phyloP scores from a whole-genome alignment of 805 yeast genomes.

The Monosporozyma siamensis region DNA sequence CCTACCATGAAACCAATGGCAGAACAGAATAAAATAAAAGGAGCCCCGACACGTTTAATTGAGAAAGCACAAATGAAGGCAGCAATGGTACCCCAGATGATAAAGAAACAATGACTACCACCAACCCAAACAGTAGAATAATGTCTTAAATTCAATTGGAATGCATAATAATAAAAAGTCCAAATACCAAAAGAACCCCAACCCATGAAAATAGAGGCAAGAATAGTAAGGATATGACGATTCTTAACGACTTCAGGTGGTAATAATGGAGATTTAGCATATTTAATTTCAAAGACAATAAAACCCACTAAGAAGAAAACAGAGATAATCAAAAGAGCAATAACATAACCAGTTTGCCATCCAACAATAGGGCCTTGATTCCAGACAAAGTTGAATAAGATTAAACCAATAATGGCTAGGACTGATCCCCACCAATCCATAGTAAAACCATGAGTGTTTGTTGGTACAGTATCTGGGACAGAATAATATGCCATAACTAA shows the following conservation, averaged over 20 bases:
- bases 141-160: conserved; percentile 40
- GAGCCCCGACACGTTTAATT: conserved; percentile 40
- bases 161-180: conserved; percentile 54
- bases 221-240: conserved; percentile 38
- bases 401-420: conserved; percentile 50
- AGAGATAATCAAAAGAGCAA: conserved; percentile 47
- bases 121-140: conserved; percentile 40
- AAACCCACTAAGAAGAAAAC: conserved; percentile 38
- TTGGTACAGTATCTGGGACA: conserved; percentile 26
- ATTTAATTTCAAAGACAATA: conserved; percentile 38
- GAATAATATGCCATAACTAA: conserved; percentile 15
- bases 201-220: conserved; percentile 47
- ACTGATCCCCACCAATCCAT: conserved; percentile 47
- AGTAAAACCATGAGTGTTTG: conserved; percentile 14
- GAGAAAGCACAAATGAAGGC: conserved; percentile 43
- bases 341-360: conserved; percentile 54
- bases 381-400: conserved; percentile 59
- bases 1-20: conserved; percentile 50
- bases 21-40: conserved; percentile 43
- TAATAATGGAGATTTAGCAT: conserved; percentile 42
- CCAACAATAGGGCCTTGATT: conserved; percentile 70
- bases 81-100: conserved; percentile 49
- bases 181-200: conserved; percentile 77
- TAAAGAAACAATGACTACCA: conserved; percentile 36
- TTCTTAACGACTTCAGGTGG: conserved; percentile 41